Evolutionary conservation across 768 basidiomycete genomes (phyloP), one percentile per base, ranked within the genome.

Genomic region (Rhizopogon sp.): DNA sequence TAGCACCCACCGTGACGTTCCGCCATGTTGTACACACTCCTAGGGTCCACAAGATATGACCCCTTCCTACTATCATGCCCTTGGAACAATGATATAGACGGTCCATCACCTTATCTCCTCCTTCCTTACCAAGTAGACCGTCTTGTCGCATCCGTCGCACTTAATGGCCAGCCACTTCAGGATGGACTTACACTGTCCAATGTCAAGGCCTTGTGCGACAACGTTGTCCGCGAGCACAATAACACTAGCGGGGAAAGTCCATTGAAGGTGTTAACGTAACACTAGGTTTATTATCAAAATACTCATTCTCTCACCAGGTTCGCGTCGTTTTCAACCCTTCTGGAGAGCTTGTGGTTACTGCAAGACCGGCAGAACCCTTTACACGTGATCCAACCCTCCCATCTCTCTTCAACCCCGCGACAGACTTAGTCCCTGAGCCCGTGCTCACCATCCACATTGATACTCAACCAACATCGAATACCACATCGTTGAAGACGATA

Each of bases 401-500:
- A 31, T 72, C 75, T 17, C 66, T 60, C 28, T 74, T 73, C 54
- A 66, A 66, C 45, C 74, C 79, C 31, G 50, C 55, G 3, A 61
- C 57, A n/a, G 70, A 73, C 7, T 64, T 65, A 40, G 69, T 70
- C 7, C 66, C 73, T 35, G 60, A 77, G 13, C 69, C 82, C 51
- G 63, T 78, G 14, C 70, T 83, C 51, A 69, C 69, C 28, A 60
- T 91, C 46, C 72, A 72, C 47, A 58, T 90, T 43, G 90, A 92
- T 68, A 73, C 71, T 2, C 64, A 74, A 55, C 68, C 80, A 11
- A 85, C 84, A 1, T 66, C 76, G 3, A 70, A 78, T 0, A 82
- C 84, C 14, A 53, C 79, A 22, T 61, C 67, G 20, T 84, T 87
- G 45, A 93, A 93, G 68, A 92, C 90, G 0, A 90, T 88, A 2